Evolutionary conservation across 768 basidiomycete genomes (phyloP).

Genomic region (Melanogaster broomeanus): DNA sequence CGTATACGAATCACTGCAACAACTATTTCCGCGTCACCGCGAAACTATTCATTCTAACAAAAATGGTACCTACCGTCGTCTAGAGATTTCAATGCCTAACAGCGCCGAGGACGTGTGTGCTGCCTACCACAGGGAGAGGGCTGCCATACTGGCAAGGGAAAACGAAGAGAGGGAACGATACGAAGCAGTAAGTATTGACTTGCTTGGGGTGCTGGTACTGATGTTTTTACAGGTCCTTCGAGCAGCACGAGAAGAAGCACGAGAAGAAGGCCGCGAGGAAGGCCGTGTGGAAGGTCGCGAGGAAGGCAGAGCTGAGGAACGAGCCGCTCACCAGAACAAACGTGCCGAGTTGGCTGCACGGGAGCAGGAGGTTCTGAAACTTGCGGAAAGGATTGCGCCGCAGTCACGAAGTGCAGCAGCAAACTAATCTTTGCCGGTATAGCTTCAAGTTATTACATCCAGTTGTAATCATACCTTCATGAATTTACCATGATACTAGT

Average conservation of each 20-base stretch:
- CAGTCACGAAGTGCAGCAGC: no score
- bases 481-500: no score
- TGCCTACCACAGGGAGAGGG: background rate
- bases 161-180: background rate
- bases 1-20: background rate
- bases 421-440: no score
- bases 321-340: no score
- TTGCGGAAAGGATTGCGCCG: no score
- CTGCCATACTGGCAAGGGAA: background rate
- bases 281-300: no score
- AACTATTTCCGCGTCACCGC: background rate
- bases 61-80: background rate
- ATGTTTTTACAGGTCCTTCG: background rate
- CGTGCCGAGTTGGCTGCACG: no score
- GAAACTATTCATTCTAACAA: background rate
- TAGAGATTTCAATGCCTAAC: background rate
- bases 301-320: no score
- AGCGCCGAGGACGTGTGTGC: background rate
- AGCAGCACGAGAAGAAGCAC: background rate
- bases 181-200: background rate
- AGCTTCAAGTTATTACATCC: no score
- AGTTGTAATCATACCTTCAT: no score
- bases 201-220: background rate
- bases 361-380: no score
- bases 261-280: no score